These are phyloP conservation scores for Colletotrichum karsti DNA, from an alignment of 2,329 filamentous ascomycete species.

Conservation along the genomic window DNA sequence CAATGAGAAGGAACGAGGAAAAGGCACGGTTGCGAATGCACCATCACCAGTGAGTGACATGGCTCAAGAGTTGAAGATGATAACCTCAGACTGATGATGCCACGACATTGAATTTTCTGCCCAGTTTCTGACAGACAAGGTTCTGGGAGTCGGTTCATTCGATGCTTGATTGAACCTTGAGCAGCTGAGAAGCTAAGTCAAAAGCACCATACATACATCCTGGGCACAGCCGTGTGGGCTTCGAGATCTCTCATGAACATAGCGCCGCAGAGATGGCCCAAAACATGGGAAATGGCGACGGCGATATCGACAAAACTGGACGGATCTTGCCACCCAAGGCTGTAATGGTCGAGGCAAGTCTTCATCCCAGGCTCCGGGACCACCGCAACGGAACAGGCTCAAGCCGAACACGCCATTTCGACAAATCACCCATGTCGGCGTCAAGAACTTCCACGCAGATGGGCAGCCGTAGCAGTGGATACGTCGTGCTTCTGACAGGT, in stretches of 20 bases:
- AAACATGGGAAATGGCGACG: too few relatives aligned
- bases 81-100: not conserved
- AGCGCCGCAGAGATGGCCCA: too few relatives aligned
- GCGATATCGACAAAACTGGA: too few relatives aligned
- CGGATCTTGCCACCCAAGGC: too few relatives aligned
- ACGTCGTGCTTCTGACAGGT: slow-evolving; percentile 7
- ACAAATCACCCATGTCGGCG: not conserved
- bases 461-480: not conserved
- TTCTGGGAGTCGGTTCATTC: not conserved
- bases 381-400: not conserved
- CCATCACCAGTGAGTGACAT: not conserved
- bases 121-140: not conserved
- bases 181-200: not conserved
- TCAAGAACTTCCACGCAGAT: not conserved
- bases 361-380: not conserved
- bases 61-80: not conserved
- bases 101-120: not conserved
- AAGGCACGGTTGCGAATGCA: not conserved
- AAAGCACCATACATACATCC: not conserved
- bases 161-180: not conserved
- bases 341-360: not conserved
- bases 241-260: too few relatives aligned
- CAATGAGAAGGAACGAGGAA: not conserved
- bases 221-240: too few relatives aligned
- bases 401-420: slow-evolving; percentile 11